Evolutionary conservation across 192 early-diverging fungal genomes (phyloP).

Genomic region (Kappamyces sp.): DNA sequence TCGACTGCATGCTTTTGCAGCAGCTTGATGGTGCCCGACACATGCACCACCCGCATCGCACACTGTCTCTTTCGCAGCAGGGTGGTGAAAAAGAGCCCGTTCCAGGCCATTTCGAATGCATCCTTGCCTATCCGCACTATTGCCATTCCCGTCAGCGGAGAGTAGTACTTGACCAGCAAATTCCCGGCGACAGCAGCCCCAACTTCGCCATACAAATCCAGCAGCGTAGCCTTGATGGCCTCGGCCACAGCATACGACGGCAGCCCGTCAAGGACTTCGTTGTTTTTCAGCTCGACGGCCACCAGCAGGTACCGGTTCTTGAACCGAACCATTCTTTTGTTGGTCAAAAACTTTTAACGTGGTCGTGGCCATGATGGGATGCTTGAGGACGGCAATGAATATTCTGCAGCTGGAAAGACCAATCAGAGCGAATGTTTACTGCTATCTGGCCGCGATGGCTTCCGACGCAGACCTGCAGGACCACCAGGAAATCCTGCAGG

Average conservation of each 20-base stretch:
- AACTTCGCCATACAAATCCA: constrained; percentile 18
- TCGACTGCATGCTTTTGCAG: not conserved
- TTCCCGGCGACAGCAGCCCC: constrained; percentile 16
- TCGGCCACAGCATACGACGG: not conserved
- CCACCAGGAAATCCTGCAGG: constrained; percentile 4
- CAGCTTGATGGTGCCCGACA: constrained; percentile 28
- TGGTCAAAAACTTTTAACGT: not conserved
- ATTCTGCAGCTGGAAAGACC: not conserved
- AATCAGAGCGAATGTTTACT: not conserved
- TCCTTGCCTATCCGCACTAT: constrained; percentile 23
- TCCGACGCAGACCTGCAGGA: not conserved
- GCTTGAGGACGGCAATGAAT: not conserved
- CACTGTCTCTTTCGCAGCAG: constrained; percentile 10
- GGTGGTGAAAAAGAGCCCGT: constrained; percentile 23
- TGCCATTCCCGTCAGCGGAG: constrained; percentile 18
- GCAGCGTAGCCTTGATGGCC: constrained; percentile 17
- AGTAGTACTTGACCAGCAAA: constrained; percentile 24
- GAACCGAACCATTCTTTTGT: constrained; percentile 25
- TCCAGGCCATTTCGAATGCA: constrained; percentile 19
- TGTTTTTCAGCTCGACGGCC: constrained; percentile 13
- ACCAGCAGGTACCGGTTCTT: constrained; percentile 29
- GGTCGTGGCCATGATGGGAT: not conserved
- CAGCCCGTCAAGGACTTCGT: not conserved
- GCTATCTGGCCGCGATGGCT: not conserved
- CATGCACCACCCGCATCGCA: constrained; percentile 21